Evolutionary conservation across 768 basidiomycete genomes (phyloP), one percentile per base, ranked within the genome.

Genomic region (Lactarius indigo): DNA sequence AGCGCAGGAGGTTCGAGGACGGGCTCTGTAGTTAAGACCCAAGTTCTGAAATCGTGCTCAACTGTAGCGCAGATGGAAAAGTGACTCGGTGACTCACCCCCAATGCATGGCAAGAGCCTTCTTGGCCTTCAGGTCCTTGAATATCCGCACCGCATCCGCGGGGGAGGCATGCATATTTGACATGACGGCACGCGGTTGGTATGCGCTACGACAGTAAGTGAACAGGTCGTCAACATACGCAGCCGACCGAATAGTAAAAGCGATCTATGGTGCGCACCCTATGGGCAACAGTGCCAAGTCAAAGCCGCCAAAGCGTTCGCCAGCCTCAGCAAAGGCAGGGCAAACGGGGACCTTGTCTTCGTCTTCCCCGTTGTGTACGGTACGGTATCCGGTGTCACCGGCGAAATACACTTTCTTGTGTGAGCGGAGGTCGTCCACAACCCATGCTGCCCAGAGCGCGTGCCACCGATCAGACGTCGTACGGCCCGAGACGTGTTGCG

Each of bases 281-380:
- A 89, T 89, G 0, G 90, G 89, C 66, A 91, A 86, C 75, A 90
- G 73, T 7, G 87, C 87, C 37, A 90, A 75, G 72, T 91, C 87
- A 69, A 91, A 87, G 0, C 81, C 82, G 0, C 87, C 87, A 68
- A 85, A 85, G 15, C 73, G 74, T 59, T 83, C 78, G 2, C 90
- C 91, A 60, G 92, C 87, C 74, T 88, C 83, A 71, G 82, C 82
- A 75, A 93, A 93, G 2, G 83, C 90, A 7, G 90, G 91, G 73
- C 90, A 92, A 13, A 79, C 75, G 0, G 87, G 84, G 1, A 83
- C 79, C 23, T 76, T 75, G 1, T 83, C 74, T 81, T 84, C 68
- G 80, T 82, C 74, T 63, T 83, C 78, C 0, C 79, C 81, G 67
- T 76, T 78, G 58, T 65, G 66, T 17, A 85, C 84, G 0, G 80